Evolutionary conservation across 1,139 yeast genomes (phyloP).

Genomic region (Candida freyschussii): DNA sequence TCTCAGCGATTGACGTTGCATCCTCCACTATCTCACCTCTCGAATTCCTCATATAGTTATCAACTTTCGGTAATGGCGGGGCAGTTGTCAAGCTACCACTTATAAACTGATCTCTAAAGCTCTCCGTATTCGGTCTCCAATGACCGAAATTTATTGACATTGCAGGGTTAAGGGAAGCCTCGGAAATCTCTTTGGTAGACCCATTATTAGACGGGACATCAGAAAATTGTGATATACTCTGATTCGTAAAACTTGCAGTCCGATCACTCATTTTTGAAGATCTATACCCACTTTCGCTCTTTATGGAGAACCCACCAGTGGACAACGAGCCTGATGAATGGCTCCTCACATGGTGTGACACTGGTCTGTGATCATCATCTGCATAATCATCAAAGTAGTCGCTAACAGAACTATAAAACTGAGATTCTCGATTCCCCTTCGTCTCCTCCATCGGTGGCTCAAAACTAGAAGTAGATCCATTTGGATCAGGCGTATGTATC

Average conservation of each 20-base stretch:
- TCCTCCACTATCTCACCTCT: conserved; percentile 25
- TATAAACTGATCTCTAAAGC: conserved; percentile 47
- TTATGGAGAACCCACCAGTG: conserved; percentile 25
- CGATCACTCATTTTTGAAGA: conserved; percentile 23
- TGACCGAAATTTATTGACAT: conserved; percentile 39
- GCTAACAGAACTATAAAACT: conserved; percentile 22
- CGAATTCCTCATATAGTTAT: conserved; percentile 22
- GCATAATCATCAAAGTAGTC: conserved; percentile 26
- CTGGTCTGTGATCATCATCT: conserved; percentile 11
- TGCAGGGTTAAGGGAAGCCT: conserved; percentile 19
- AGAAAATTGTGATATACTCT: conserved; percentile 12
- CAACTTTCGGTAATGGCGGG: conserved; percentile 26
- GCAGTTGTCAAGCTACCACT: conserved; percentile 29
- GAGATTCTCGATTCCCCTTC: conserved; percentile 19
- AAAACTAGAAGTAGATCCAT: no score
- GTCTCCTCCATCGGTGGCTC: no score
- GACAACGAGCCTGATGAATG: conserved; percentile 31
- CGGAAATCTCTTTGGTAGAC: conserved; percentile 4
- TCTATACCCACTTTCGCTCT: conserved; percentile 21
- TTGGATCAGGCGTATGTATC: conserved; percentile 19
- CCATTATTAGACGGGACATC: conserved; percentile 10
- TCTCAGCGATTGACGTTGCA: conserved; percentile 13
- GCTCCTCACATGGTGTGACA: conserved; percentile 4
- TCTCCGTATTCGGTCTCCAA: conserved; percentile 50
- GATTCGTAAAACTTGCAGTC: conserved; percentile 20